These are phyloP conservation scores for Dendrobium huoshanense DNA, from an alignment of 106 monocot genomes.

Conservation along the genomic window DNA sequence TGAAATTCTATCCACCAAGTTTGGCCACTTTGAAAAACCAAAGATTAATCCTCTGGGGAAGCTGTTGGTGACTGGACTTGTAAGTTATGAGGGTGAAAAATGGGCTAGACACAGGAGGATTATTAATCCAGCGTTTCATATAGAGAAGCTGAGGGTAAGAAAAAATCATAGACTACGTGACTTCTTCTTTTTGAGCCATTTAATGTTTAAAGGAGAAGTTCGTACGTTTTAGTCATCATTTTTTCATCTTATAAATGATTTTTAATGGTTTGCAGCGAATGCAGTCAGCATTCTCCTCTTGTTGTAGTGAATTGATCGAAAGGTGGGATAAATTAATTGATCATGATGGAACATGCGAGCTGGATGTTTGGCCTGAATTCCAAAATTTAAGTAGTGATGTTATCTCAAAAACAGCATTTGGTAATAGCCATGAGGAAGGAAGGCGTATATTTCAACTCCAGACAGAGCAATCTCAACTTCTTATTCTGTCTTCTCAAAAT, in stretches of 20 bases:
- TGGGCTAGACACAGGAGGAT: constrained; percentile 74
- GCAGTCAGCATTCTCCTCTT: constrained; percentile 43
- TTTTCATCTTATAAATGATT: background rate
- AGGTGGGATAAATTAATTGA: constrained; percentile 35
- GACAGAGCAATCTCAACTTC: background rate
- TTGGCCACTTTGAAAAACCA: constrained; percentile 43
- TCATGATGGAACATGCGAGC: constrained; percentile 15
- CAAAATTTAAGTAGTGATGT: constrained; percentile 2
- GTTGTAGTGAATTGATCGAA: constrained; percentile 36
- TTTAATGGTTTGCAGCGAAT: constrained; percentile 29
- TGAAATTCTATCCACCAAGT: constrained; percentile 59
- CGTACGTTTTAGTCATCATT: background rate
- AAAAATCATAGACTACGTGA: background rate
- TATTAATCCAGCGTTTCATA: constrained; percentile 77
- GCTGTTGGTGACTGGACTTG: constrained; percentile 29
- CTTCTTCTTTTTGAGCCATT: no score
- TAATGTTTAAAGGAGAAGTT: background rate
- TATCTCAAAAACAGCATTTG: constrained; percentile 8
- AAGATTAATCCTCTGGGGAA: constrained; percentile 4
- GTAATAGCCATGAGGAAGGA: constrained; percentile 10
- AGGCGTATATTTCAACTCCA: constrained; percentile 11
- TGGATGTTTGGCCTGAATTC: constrained; percentile 29
- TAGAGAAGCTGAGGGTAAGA: constrained; percentile 68
- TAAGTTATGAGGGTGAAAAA: constrained; percentile 48
- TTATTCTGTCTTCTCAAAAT: background rate